Conservation (phyloP, 2,329 filamentous ascomycete species). For the Colletotrichum cordylinicola region DNA sequence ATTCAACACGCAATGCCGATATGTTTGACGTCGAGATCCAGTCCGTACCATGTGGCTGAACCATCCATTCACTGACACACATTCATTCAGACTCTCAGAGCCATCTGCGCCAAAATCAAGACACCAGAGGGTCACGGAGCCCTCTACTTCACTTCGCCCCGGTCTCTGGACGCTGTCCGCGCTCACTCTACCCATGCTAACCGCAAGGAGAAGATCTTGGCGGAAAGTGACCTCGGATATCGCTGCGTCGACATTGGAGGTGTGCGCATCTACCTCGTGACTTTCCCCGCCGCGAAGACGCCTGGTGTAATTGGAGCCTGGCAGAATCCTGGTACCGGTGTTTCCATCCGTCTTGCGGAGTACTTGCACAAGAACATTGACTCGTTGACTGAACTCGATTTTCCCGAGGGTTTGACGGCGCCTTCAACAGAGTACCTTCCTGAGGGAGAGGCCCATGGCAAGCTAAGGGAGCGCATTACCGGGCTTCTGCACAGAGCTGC, state of each 20-base stretch:
- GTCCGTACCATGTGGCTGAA: background rate
- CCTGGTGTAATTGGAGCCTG: constrained; percentile 47
- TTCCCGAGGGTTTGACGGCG: constrained; percentile 29
- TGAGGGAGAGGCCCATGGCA: constrained; percentile 40
- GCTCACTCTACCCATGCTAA: constrained; percentile 37
- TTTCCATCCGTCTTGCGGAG: constrained; percentile 52
- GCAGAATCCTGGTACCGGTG: constrained; percentile 50
- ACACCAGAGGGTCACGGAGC: constrained; percentile 30
- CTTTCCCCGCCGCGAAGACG: constrained; percentile 41
- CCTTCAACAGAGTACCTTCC: constrained; percentile 45
- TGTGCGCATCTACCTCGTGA: constrained; percentile 49
- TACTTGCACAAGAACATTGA: constrained; percentile 43
- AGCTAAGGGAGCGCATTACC: constrained; percentile 45
- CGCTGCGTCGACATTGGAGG: constrained; percentile 46
- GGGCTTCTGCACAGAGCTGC: constrained; percentile 47
- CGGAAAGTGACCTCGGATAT: constrained; percentile 38
- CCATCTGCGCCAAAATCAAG: constrained; percentile 36
- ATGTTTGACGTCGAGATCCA: background rate
- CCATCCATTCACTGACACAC: background rate
- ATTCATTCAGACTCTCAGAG: constrained; percentile 37
- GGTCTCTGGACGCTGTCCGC: constrained; percentile 28
- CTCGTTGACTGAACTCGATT: constrained; percentile 37
- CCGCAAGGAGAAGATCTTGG: constrained; percentile 40
- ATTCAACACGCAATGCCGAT: background rate
- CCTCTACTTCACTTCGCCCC: constrained; percentile 33